Conservation (phyloP, 176 grass and related monocot species). For the Elymus sibiricus region DNA sequence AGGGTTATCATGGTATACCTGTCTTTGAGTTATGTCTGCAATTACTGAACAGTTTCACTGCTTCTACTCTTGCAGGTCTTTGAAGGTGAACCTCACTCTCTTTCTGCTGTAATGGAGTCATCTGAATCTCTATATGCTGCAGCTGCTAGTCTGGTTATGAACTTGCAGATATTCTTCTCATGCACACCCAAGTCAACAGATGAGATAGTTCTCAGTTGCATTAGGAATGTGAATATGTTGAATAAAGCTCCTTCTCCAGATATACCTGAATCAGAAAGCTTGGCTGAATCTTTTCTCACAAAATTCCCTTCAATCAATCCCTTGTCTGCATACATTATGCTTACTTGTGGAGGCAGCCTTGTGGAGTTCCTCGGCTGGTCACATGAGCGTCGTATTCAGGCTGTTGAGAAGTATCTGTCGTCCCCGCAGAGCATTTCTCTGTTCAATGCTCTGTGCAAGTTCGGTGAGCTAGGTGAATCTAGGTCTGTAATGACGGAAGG, state of each 20-base stretch:
- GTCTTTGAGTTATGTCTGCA: background rate
- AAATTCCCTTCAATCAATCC: slow-evolving; percentile 93
- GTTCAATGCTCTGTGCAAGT: slow-evolving; percentile 78
- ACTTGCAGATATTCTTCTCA: slow-evolving; percentile 83
- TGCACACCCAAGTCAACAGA: slow-evolving; percentile 68
- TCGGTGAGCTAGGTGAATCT: slow-evolving; percentile 86
- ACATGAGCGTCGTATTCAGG: slow-evolving; percentile 62
- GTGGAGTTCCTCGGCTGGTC: slow-evolving; percentile 75
- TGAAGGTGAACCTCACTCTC: slow-evolving; percentile 66
- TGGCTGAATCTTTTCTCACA: slow-evolving; percentile 85
- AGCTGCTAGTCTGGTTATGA: slow-evolving; percentile 77
- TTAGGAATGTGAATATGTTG: slow-evolving; percentile 49
- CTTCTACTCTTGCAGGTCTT: slow-evolving; percentile 64
- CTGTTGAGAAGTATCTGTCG: slow-evolving; percentile 59
- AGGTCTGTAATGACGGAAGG: slow-evolving; percentile 92
- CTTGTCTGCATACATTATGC: slow-evolving; percentile 75
- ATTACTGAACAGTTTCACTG: slow-evolving; percentile 1
- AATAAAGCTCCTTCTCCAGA: slow-evolving; percentile 44
- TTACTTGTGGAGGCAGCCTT: slow-evolving; percentile 55
- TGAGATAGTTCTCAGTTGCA: slow-evolving; percentile 79
- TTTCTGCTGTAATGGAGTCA: slow-evolving; percentile 68
- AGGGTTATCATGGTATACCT: slow-evolving; percentile 1
- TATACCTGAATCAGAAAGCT: slow-evolving; percentile 73
- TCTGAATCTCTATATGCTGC: slow-evolving; percentile 80
- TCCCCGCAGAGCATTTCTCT: slow-evolving; percentile 65